A percentile compares a stretch with the other conserved stretches of the same genome.
phyloP scores from a whole-genome alignment of 1,284 basidiomycete genomes.

The Macrocystidia cucumis region DNA sequence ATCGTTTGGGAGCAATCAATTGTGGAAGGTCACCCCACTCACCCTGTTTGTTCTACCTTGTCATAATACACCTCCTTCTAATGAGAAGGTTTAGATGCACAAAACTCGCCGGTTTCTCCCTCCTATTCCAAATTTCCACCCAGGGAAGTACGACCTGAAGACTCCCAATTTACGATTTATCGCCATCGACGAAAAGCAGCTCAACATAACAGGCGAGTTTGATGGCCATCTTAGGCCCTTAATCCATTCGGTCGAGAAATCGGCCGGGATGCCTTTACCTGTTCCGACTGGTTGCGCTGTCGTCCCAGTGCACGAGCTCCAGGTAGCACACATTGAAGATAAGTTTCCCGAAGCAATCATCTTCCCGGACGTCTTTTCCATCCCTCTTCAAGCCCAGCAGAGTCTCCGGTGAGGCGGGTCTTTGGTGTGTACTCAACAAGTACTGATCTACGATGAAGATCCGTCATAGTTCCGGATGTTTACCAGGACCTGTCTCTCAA shows the following conservation, averaged over 20 bases:
- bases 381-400: constrained; percentile 39
- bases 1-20: constrained; percentile 50
- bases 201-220: constrained; percentile 40
- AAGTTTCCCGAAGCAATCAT: constrained; percentile 39
- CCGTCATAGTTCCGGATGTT: constrained; percentile 36
- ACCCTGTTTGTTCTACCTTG: constrained; percentile 30
- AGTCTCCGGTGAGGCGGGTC: constrained; percentile 31
- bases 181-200: constrained; percentile 27
- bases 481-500: constrained; percentile 36
- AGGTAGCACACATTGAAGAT: constrained; percentile 34
- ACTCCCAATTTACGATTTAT: constrained; percentile 36
- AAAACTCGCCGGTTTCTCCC: constrained; percentile 41
- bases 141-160: constrained; percentile 37
- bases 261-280: constrained; percentile 22
- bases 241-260: constrained; percentile 24
- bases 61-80: not conserved
- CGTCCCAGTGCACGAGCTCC: constrained; percentile 44
- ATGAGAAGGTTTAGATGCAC: constrained; percentile 33
- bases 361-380: constrained; percentile 28
- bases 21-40: constrained; percentile 46
- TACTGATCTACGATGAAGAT: constrained; percentile 21
- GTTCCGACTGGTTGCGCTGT: constrained; percentile 27
- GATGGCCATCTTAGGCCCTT: constrained; percentile 30
- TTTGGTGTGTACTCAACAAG: not conserved
- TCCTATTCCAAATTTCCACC: constrained; percentile 32